Conservation (phyloP, 2,329 filamentous ascomycete species). For the Zymoseptoria brevis region DNA sequence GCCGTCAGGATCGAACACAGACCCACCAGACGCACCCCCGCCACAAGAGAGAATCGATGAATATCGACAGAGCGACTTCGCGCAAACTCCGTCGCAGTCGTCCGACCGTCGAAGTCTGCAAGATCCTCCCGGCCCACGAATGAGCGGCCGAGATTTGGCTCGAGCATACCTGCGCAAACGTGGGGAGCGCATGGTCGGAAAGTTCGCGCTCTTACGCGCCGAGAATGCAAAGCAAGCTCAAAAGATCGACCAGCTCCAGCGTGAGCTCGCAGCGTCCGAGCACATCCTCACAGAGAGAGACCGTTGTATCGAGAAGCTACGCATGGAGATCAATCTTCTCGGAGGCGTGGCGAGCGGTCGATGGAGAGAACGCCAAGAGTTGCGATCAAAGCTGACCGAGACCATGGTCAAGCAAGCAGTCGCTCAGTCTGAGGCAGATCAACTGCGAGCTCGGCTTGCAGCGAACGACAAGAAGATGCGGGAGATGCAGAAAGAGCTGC, state of each 20-base stretch:
- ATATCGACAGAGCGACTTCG: background rate
- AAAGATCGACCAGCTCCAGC: background rate
- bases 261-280: background rate
- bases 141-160: background rate
- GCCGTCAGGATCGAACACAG: background rate
- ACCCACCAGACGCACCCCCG: background rate
- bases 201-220: background rate
- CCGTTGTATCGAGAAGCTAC: background rate
- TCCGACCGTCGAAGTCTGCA: background rate
- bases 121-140: background rate
- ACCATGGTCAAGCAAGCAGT: background rate
- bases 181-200: background rate
- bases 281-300: background rate
- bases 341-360: background rate
- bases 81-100: background rate
- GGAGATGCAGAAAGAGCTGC: background rate
- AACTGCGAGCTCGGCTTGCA: background rate
- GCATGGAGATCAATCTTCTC: background rate
- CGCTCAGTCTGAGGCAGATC: background rate
- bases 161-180: background rate
- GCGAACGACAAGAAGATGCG: background rate
- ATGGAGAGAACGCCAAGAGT: background rate
- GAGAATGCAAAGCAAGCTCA: background rate
- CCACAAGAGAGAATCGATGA: background rate
- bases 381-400: background rate